Evolutionary conservation across 2,329 filamentous ascomycete species (phyloP).

Genomic region (Orbilia quercus): DNA sequence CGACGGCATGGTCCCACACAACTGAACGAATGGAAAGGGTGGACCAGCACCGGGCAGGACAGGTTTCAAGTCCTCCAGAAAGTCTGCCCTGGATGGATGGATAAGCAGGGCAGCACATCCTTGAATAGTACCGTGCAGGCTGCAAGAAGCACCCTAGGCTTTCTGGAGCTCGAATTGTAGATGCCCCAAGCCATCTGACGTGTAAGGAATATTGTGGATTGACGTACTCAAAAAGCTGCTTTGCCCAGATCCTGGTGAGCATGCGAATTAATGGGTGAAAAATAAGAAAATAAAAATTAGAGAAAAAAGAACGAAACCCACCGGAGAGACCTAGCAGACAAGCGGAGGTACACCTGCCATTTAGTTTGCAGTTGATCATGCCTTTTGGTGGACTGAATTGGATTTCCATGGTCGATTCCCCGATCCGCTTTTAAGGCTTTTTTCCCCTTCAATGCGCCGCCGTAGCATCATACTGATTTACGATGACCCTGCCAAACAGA

Average conservation of each 20-base stretch:
- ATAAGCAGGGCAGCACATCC: constrained; percentile 52
- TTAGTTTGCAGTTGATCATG: constrained; percentile 33
- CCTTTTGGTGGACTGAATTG: constrained; percentile 16
- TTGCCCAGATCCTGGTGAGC: constrained; percentile 39
- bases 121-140: constrained; percentile 48
- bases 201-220: constrained; percentile 44
- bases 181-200: constrained; percentile 54
- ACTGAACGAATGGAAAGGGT: constrained; percentile 6
- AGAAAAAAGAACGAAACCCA: constrained; percentile 6
- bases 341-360: constrained; percentile 29
- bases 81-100: constrained; percentile 45
- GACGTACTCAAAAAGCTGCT: constrained; percentile 43
- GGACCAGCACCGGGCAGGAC: constrained; percentile 31
- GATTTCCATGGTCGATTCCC: constrained; percentile 23
- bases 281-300: constrained; percentile 22
- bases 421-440: constrained; percentile 34
- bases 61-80: constrained; percentile 46
- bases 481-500: not conserved
- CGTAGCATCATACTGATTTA: constrained; percentile 5
- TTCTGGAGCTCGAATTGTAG: constrained; percentile 50
- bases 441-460: constrained; percentile 17
- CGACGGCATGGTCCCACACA: constrained; percentile 19
- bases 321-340: constrained; percentile 19
- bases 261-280: constrained; percentile 24
- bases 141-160: constrained; percentile 31